Conservation (phyloP, 192 early-diverging fungal genomes). For the Irineochytrium annulatum region DNA sequence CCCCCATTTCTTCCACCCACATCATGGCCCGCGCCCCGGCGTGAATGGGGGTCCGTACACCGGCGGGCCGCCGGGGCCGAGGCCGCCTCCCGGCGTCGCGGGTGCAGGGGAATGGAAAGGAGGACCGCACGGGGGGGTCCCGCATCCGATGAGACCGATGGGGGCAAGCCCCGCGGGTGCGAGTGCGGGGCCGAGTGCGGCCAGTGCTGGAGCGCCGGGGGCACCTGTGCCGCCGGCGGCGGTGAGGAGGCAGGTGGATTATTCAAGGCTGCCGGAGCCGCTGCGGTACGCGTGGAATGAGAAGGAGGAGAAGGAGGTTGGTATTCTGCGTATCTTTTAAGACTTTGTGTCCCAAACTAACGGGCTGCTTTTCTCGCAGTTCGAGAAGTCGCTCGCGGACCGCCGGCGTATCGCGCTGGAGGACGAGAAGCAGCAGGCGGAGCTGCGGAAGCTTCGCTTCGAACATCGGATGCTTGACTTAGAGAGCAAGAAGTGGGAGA, state of each 20-base stretch:
- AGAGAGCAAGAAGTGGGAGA: conserved; percentile 23
- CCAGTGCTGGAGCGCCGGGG: not conserved
- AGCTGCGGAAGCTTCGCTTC: conserved; percentile 15
- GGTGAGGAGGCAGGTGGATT: conserved; percentile 4
- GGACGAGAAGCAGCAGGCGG: conserved; percentile 6
- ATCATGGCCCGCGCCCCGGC: not conserved
- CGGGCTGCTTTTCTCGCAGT: conserved; percentile 11
- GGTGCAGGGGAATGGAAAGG: conserved; percentile 4
- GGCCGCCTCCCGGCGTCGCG: not conserved
- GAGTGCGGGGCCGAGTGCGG: not conserved
- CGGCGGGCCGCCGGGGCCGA: not conserved
- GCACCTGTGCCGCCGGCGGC: conserved; percentile 7
- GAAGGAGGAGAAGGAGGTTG: conserved; percentile 19
- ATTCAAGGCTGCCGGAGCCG: conserved; percentile 2
- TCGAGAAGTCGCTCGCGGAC: conserved; percentile 16
- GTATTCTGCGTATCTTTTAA: not conserved
- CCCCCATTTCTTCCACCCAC: not conserved
- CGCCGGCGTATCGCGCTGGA: conserved; percentile 7
- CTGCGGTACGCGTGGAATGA: conserved; percentile 26
- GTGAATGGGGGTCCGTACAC: not conserved
- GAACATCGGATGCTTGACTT: conserved; percentile 15
- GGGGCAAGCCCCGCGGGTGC: not conserved
- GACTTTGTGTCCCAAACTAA: no score
- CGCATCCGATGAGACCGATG: not conserved
- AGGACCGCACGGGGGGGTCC: not conserved